Conservation (phyloP, 2,329 filamentous ascomycete species). For the Aspergillus puulaauensis region DNA sequence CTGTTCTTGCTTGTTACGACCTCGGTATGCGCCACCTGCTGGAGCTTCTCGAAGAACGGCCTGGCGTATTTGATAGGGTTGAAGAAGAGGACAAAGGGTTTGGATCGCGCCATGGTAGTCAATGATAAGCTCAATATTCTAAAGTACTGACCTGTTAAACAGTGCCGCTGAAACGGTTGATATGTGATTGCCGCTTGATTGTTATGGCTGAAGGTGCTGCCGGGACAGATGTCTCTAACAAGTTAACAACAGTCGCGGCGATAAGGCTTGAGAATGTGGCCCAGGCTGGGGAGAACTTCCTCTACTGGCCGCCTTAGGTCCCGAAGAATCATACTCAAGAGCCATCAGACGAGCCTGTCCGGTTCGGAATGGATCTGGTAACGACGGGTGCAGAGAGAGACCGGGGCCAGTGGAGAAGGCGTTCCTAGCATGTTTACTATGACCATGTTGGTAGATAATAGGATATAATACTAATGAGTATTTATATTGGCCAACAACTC, state of each 20-base stretch:
- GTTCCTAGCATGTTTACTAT: no score
- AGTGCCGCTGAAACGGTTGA: no score
- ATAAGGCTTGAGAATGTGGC: neutral
- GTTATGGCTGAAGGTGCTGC: no score
- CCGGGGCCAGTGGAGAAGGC: neutral
- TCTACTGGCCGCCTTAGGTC: neutral
- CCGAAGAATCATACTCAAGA: neutral
- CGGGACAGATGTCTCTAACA: no score
- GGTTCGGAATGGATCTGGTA: neutral
- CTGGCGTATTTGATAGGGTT: constrained; percentile 7
- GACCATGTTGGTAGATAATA: no score
- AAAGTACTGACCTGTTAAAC: no score
- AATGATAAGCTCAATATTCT: no score
- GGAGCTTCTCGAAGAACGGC: neutral
- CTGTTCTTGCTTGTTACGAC: neutral
- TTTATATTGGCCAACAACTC: no score
- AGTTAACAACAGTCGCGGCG: no score
- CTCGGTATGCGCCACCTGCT: neutral
- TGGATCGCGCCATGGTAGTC: neutral
- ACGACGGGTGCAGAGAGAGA: neutral
- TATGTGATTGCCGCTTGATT: no score
- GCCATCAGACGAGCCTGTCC: neutral
- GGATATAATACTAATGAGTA: no score
- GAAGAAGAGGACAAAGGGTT: neutral
- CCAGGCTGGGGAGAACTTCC: neutral